A percentile compares a stretch with the other conserved stretches of the same genome.
Evolutionary conservation across 768 basidiomycete species (phyloP).

Genomic region (Piloderma croceum): DNA sequence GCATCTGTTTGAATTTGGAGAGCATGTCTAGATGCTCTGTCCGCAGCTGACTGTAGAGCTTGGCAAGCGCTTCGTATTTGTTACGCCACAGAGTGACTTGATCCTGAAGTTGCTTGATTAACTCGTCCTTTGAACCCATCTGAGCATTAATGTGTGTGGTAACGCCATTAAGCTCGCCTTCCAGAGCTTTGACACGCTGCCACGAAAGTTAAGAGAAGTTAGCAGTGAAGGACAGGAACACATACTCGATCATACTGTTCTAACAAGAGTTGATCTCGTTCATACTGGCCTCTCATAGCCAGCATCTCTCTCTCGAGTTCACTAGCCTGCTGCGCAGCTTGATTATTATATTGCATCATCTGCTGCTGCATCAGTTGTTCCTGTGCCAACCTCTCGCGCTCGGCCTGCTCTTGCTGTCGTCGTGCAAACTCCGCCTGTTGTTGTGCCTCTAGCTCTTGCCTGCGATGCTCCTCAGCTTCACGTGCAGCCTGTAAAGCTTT

Average conservation of each 20-base stretch:
- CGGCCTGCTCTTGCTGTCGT: constrained; percentile 80
- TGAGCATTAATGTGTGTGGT: constrained; percentile 77
- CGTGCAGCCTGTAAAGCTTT: constrained; percentile 75
- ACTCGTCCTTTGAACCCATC: constrained; percentile 85
- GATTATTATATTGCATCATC: constrained; percentile 73
- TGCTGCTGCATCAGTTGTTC: constrained; percentile 83
- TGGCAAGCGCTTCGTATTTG: constrained; percentile 98
- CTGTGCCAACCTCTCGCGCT: constrained; percentile 82
- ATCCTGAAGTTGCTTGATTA: constrained; percentile 93
- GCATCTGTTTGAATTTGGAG: constrained; percentile 93
- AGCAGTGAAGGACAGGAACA: constrained; percentile 9
- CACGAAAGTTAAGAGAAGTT: constrained; percentile 6
- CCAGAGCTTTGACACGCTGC: constrained; percentile 92
- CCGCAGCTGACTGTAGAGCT: constrained; percentile 96
- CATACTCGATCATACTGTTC: constrained; percentile 95
- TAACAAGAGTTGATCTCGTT: constrained; percentile 93
- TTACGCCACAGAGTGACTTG: constrained; percentile 96
- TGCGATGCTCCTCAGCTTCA: constrained; percentile 77
- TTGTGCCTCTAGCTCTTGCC: constrained; percentile 68
- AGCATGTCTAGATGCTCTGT: constrained; percentile 97
- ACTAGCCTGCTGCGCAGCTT: constrained; percentile 65
- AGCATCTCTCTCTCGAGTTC: constrained; percentile 90
- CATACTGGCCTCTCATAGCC: constrained; percentile 93
- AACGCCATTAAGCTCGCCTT: constrained; percentile 78
- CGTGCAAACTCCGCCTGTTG: constrained; percentile 88